Evolutionary conservation across 495 filamentous ascomycete genomes (phyloP).

Genomic region (Penicillium simplicissimum): DNA sequence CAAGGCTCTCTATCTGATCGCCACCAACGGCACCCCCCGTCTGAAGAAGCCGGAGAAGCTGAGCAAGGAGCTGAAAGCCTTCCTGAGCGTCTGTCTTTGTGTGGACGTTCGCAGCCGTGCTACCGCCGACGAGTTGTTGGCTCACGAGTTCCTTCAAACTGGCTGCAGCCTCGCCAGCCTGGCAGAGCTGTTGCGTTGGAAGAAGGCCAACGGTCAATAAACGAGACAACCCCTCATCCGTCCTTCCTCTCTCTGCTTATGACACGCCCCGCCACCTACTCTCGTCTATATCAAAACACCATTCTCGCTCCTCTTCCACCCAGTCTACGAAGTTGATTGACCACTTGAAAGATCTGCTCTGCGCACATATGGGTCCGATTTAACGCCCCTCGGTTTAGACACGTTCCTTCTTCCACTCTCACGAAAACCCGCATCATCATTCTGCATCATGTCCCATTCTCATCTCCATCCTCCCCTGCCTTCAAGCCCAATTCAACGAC

Average conservation of each 20-base stretch:
- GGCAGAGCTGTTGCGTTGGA: constrained; percentile 78
- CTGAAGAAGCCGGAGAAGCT: constrained; percentile 97
- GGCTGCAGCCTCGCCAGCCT: constrained; percentile 76
- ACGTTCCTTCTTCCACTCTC: constrained; percentile 11
- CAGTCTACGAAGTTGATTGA: constrained; percentile 2
- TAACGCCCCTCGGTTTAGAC: constrained; percentile 30
- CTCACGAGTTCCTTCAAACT: constrained; percentile 71
- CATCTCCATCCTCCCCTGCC: neutral
- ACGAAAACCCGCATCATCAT: constrained; percentile 19
- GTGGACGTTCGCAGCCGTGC: constrained; percentile 95
- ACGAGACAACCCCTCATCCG: neutral
- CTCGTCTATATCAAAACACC: neutral
- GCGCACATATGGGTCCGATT: constrained; percentile 41
- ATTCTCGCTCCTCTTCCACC: neutral
- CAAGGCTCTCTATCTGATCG: constrained; percentile 93
- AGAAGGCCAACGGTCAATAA: constrained; percentile 49
- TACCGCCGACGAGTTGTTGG: constrained; percentile 81
- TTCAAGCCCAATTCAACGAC: neutral
- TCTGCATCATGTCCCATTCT: neutral
- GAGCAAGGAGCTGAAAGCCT: constrained; percentile 93
- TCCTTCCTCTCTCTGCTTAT: neutral
- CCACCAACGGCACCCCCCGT: constrained; percentile 93
- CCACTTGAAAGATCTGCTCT: constrained; percentile 25
- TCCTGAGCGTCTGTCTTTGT: constrained; percentile 92
- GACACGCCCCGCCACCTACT: neutral